phyloP scores from a whole-genome alignment of 129 eudicot genomes.

The Artemisia tridentata region DNA sequence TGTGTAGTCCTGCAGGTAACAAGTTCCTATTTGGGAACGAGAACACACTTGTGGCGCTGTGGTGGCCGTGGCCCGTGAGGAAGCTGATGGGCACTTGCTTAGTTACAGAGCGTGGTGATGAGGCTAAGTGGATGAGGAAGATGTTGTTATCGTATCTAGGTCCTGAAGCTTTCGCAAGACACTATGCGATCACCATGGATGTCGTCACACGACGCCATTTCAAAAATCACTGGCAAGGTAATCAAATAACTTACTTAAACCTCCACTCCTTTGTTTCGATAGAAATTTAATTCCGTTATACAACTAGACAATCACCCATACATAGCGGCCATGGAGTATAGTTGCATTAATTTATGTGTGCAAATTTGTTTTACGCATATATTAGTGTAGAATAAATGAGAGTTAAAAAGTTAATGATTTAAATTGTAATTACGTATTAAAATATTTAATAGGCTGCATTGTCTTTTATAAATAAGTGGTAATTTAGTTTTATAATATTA shows the following conservation, averaged over 20 bases:
- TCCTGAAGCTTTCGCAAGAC: conserved; percentile 44
- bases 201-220: conserved; percentile 44
- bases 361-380: too few relatives aligned
- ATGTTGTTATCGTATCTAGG: conserved; percentile 40
- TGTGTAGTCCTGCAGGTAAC: conserved; percentile 52
- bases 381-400: too few relatives aligned
- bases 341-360: too few relatives aligned
- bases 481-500: too few relatives aligned
- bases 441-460: too few relatives aligned
- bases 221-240: conserved; percentile 53
- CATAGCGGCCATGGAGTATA: too few relatives aligned
- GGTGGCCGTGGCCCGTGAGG: conserved; percentile 58
- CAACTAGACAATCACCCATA: too few relatives aligned
- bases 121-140: conserved; percentile 53
- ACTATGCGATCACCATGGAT: conserved; percentile 50
- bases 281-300: too few relatives aligned
- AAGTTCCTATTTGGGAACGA: conserved; percentile 61
- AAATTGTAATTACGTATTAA: too few relatives aligned
- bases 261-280: too few relatives aligned
- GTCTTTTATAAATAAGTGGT: too few relatives aligned
- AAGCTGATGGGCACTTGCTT: conserved; percentile 43
- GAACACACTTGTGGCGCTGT: conserved; percentile 42
- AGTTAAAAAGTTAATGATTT: too few relatives aligned
- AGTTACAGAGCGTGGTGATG: conserved; percentile 32
- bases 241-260: background rate